These are phyloP conservation scores for Plasmodium chabaudi DNA, from an alignment of 169 alveolate species.

Conservation along the genomic window DNA sequence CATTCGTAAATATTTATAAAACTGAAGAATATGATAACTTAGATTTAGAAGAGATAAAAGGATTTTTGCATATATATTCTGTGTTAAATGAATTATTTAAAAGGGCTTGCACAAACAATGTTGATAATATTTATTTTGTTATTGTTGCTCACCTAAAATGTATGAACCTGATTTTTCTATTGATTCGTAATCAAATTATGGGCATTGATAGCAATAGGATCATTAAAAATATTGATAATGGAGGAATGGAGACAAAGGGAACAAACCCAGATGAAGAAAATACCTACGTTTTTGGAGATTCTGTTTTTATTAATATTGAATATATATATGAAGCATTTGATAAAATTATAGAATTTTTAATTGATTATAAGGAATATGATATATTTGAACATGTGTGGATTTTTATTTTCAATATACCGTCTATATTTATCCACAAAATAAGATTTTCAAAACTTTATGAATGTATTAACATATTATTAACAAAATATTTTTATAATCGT, in stretches of 20 bases:
- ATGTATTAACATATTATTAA: slow-evolving; percentile 12
- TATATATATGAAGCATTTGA: slow-evolving; percentile 29
- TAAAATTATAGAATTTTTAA: slow-evolving; percentile 19
- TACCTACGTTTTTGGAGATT: background rate
- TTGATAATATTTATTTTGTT: slow-evolving; percentile 4
- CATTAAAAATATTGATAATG: slow-evolving; percentile 4
- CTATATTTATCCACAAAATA: slow-evolving; percentile 27
- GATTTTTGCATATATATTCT: slow-evolving; percentile 16
- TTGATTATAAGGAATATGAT: slow-evolving; percentile 47
- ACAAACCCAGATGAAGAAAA: background rate
- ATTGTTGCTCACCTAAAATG: slow-evolving; percentile 53
- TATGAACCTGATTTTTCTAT: slow-evolving; percentile 28
- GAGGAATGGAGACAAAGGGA: background rate
- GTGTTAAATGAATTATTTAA: slow-evolving; percentile 24
- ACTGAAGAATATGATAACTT: slow-evolving; percentile 46
- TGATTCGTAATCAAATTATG: background rate
- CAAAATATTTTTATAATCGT: slow-evolving; percentile 41
- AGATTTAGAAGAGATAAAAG: slow-evolving; percentile 29
- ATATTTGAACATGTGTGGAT: slow-evolving; percentile 43
- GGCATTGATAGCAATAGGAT: too few relatives aligned
- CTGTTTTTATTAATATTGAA: background rate
- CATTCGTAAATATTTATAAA: slow-evolving; percentile 44
- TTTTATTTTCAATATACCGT: slow-evolving; percentile 59
- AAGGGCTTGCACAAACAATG: background rate
- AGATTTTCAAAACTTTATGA: slow-evolving; percentile 45